These are phyloP conservation scores for Brasenia schreberi DNA, from an alignment of 164 flowering plant genomes.

Conservation along the genomic window DNA sequence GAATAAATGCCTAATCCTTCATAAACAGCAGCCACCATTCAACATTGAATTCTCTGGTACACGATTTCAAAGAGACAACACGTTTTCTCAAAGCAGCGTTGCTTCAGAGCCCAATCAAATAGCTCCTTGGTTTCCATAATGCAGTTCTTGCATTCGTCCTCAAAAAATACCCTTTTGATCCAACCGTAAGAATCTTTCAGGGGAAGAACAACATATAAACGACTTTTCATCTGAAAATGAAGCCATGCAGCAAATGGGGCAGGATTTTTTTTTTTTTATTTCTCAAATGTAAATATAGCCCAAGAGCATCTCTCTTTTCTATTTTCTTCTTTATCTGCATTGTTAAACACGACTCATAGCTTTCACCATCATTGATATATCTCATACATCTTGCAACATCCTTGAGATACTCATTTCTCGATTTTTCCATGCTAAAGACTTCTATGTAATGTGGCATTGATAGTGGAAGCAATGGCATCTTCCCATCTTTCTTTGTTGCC, in stretches of 20 bases:
- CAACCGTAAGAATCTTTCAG: conserved; percentile 78
- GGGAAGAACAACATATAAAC: conserved; percentile 83
- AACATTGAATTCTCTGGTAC: no score
- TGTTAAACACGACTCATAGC: conserved; percentile 93
- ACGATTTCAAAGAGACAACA: no score
- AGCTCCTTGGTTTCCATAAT: no score
- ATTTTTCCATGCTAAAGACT: conserved; percentile 48
- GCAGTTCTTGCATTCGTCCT: no score
- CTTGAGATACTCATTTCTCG: conserved; percentile 54
- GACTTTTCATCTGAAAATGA: conserved; percentile 59
- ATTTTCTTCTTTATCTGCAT: conserved; percentile 58
- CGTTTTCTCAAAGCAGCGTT: no score
- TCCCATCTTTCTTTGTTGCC: conserved; percentile 5
- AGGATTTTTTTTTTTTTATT: conserved; percentile 78
- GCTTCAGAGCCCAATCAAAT: no score
- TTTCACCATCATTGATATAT: conserved; percentile 87
- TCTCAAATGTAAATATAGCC: conserved; percentile 67
- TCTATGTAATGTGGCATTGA: conserved; percentile 9
- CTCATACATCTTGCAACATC: conserved; percentile 64
- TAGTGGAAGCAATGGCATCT: conserved; percentile 6
- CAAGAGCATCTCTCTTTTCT: conserved; percentile 36
- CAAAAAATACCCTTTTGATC: conserved; percentile 49
- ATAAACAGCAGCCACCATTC: no score
- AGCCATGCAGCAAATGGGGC: conserved; percentile 98
- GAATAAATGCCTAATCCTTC: no score